Evolutionary conservation across 306 rosid species (phyloP).

Genomic region (Arachis hypogaea): DNA sequence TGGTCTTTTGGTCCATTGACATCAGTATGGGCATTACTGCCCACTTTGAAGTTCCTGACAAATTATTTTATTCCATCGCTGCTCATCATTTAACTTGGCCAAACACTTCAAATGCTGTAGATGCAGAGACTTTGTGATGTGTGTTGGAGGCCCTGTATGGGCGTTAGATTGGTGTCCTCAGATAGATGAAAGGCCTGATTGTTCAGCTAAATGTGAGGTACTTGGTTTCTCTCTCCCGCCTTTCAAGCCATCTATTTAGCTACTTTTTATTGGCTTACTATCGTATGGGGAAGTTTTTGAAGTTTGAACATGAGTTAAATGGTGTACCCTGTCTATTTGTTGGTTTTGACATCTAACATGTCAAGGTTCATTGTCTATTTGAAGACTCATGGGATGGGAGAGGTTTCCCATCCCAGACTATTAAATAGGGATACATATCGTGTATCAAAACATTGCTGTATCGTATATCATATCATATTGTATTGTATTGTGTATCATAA

Average conservation of each 20-base stretch:
- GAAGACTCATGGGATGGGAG: conserved; percentile 2
- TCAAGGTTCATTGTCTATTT: conserved; percentile 10
- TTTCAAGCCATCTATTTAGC: conserved; percentile 1
- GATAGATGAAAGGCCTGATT: conserved; percentile 54
- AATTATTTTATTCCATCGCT: conserved; percentile 10
- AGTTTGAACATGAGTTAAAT: conserved; percentile 26
- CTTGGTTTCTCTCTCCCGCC: conserved; percentile 27
- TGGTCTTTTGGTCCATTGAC: conserved; percentile 30
- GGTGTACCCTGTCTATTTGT: conserved; percentile 23
- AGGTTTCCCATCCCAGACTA: too few relatives aligned
- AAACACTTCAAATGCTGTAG: conserved; percentile 42
- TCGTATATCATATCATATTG: too few relatives aligned
- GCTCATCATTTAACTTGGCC: conserved; percentile 33
- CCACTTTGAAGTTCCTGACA: conserved; percentile 24
- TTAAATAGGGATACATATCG: too few relatives aligned
- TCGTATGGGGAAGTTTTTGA: background rate
- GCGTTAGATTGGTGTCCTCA: conserved; percentile 96
- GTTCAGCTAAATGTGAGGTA: conserved; percentile 78
- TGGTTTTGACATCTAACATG: conserved; percentile 7
- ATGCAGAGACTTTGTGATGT: conserved; percentile 77
- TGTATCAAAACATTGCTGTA: too few relatives aligned
- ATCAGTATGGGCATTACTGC: conserved; percentile 14
- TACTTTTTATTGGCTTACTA: conserved; percentile 11
- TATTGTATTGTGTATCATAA: too few relatives aligned
- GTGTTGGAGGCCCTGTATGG: conserved; percentile 93